phyloP scores from a whole-genome alignment of 2,329 filamentous ascomycete genomes.

The Akanthomyces uredinophilus region DNA sequence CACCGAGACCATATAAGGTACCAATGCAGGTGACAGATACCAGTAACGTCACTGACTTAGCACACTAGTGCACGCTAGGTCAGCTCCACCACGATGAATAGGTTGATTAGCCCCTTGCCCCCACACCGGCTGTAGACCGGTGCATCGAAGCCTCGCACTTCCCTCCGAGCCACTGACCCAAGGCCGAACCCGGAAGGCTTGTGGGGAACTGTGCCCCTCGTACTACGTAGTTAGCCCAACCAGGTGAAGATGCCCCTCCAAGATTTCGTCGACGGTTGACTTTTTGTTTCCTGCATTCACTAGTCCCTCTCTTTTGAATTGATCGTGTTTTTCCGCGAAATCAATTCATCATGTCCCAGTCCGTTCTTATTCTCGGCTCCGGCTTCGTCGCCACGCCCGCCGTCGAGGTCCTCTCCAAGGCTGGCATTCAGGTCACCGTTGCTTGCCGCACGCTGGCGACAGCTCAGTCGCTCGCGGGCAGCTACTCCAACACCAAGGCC shows the following conservation, averaged over 20 bases:
- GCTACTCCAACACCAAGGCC: conserved; percentile 66
- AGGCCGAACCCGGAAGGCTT: conserved; percentile 8
- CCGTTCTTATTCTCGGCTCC: conserved; percentile 14
- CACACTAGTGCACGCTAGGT: too few species aligned
- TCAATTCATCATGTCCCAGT: conserved; percentile 7
- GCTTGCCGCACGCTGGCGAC: conserved; percentile 77
- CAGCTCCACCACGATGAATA: too few species aligned
- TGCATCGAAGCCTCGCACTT: not conserved
- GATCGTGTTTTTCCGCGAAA: not conserved
- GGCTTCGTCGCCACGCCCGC: conserved; percentile 15
- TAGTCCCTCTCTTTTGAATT: not conserved
- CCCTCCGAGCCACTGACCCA: not conserved
- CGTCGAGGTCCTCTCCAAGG: conserved; percentile 15
- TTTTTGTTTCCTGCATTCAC: not conserved
- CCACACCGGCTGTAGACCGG: too few species aligned
- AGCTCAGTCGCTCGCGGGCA: conserved; percentile 68
- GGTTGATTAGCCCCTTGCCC: too few species aligned
- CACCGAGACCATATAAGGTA: too few species aligned
- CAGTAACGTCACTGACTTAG: too few species aligned
- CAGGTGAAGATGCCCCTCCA: conserved; percentile 1
- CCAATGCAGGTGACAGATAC: too few species aligned
- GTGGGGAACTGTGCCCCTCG: conserved; percentile 12
- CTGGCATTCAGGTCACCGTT: conserved; percentile 11
- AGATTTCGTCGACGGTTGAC: not conserved
- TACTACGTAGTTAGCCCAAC: not conserved